phyloP scores from a whole-genome alignment of 1,284 basidiomycete species.

The Trametes hirsuta region DNA sequence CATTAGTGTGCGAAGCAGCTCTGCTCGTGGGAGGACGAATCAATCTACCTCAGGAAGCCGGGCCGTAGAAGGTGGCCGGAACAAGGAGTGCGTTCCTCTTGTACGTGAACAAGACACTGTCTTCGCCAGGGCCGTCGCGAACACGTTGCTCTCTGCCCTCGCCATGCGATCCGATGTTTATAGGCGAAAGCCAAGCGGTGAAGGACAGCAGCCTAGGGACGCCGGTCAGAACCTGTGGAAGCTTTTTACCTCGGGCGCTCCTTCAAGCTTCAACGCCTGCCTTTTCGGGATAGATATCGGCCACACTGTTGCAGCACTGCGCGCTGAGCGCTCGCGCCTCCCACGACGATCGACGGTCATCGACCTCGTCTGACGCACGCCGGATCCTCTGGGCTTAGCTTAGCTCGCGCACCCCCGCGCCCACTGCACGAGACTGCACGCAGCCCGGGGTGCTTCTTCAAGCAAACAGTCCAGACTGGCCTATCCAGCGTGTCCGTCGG shows the following conservation, averaged over 20 bases:
- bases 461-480: slow-evolving; percentile 3
- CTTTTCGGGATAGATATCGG: not conserved
- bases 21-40: slow-evolving; percentile 3
- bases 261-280: not conserved
- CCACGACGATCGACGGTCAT: slow-evolving; percentile 14
- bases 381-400: not conserved
- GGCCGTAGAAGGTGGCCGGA: slow-evolving; percentile 13
- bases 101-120: slow-evolving; percentile 10
- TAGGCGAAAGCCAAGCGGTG: not conserved
- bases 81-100: slow-evolving; percentile 3
- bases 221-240: slow-evolving; percentile 3
- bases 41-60: slow-evolving; percentile 3
- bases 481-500: slow-evolving; percentile 14
- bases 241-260: slow-evolving; percentile 10
- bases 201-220: not conserved
- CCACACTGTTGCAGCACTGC: not conserved
- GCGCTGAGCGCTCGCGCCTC: not conserved
- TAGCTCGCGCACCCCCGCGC: not conserved
- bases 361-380: slow-evolving; percentile 5
- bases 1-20: not conserved
- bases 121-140: not conserved
- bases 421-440: not conserved
- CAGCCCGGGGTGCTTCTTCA: slow-evolving; percentile 1
- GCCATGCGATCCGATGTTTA: not conserved
- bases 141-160: not conserved